phyloP scores from a whole-genome alignment of 2,329 filamentous ascomycete species.

The Fusarium miscanthi region DNA sequence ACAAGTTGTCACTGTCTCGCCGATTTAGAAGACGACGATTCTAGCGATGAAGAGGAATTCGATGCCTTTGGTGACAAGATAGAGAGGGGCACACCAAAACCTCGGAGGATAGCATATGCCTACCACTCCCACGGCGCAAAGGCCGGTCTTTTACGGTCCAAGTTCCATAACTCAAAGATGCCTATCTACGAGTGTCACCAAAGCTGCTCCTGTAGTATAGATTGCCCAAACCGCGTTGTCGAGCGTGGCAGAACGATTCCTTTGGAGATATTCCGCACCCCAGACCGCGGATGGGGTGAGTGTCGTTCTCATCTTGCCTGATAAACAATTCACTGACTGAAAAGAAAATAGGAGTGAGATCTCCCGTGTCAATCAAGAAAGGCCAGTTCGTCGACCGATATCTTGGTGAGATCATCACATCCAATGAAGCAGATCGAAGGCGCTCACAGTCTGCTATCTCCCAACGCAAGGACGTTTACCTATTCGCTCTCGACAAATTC shows the following conservation, averaged over 20 bases:
- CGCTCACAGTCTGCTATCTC: conserved; percentile 66
- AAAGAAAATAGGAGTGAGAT: conserved; percentile 66
- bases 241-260: conserved; percentile 77
- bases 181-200: conserved; percentile 86
- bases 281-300: conserved; percentile 79
- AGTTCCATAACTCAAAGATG: conserved; percentile 63
- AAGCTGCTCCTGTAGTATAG: conserved; percentile 71
- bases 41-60: conserved; percentile 55
- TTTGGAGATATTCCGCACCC: conserved; percentile 81
- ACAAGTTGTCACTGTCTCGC: conserved; percentile 76
- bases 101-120: conserved; percentile 62
- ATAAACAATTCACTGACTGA: not conserved
- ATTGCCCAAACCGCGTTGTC: conserved; percentile 81
- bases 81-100: conserved; percentile 28
- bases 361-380: conserved; percentile 69
- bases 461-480: conserved; percentile 78
- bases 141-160: conserved; percentile 63
- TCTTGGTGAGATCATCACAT: conserved; percentile 76
- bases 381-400: conserved; percentile 87
- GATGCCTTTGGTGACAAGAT: conserved; percentile 44
- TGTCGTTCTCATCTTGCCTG: not conserved
- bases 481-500: conserved; percentile 87
- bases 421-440: conserved; percentile 71
- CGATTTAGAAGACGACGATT: conserved; percentile 65
- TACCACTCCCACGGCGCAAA: conserved; percentile 69